These are phyloP conservation scores for Drechmeria coniospora DNA, from an alignment of 2,329 filamentous ascomycete genomes.

Conservation along the genomic window DNA sequence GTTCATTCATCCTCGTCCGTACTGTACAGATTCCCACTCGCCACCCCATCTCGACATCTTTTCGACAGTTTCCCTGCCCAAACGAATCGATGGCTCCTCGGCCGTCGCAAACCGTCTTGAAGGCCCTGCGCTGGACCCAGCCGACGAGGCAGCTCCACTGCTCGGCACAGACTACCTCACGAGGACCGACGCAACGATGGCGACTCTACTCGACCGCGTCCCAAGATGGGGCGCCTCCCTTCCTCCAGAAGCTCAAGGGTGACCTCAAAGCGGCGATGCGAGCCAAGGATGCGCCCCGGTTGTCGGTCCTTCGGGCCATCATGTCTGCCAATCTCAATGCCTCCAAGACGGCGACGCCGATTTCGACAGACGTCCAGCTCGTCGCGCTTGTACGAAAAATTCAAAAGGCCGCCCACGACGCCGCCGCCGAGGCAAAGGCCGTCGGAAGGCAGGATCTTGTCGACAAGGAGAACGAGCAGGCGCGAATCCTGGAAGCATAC, in stretches of 20 bases:
- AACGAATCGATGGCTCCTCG: too few species aligned
- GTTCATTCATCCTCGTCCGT: too few species aligned
- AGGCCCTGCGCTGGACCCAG: too few species aligned
- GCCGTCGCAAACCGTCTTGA: too few species aligned
- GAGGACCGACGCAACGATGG: not conserved
- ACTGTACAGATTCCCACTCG: too few species aligned
- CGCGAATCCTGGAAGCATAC: conserved; percentile 51
- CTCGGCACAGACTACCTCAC: too few species aligned
- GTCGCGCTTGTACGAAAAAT: conserved; percentile 52
- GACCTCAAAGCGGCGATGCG: conserved; percentile 54
- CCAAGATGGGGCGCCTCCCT: conserved; percentile 28
- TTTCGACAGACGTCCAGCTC: conserved; percentile 54
- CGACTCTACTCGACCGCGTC: conserved; percentile 19
- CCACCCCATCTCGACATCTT: too few species aligned
- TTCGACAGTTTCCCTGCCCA: too few species aligned
- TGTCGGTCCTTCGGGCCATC: conserved; percentile 53
- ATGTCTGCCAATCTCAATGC: conserved; percentile 59
- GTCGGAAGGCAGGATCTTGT: conserved; percentile 54
- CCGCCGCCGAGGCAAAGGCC: conserved; percentile 45
- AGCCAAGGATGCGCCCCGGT: conserved; percentile 45
- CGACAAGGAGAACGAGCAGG: conserved; percentile 53
- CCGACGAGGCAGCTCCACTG: too few species aligned
- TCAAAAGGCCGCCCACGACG: conserved; percentile 39
- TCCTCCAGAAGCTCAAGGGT: conserved; percentile 34
- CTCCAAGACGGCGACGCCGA: conserved; percentile 55